Base-by-base conservation (phyloP, 345 rosid genomes). In the Ceriops decandra region DNA sequence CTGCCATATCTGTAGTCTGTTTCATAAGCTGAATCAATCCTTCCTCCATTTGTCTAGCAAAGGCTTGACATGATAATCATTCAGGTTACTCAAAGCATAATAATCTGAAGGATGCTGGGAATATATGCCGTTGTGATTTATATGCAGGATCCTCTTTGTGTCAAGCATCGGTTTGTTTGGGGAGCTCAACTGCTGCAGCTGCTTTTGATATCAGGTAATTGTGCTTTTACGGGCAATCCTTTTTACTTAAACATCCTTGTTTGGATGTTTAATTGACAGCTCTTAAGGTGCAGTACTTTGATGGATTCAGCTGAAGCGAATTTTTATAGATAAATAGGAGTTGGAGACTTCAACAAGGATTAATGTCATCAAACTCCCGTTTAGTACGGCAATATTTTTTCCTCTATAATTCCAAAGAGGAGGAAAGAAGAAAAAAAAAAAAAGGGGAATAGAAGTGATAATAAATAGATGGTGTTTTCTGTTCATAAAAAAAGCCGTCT, bases 111-210 rank as follows among this genome's bases (percentile, higher is more conserved):
- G 63, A 71, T 77, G 63, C 32, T 49, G 76, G 64, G 57, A 69
- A 66, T 74, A 67, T 64, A 26, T 68, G 67, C 53, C 78, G 65
- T 60, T 71, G 68, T 80, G 85, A 63, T 77, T 75, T 73, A 64
- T 36, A 61, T 79, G 85, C 85, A 84, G 88, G 83, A 66, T 51
- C 16, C 42, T 53, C 21, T 27, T 60, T 60, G 33, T 22, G 71
- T 42, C 58, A 64, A 65, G 74, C 72, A 64, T 61, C 72, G 28
- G 6, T 62, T 62, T 68, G 27, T 64, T 64, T 52, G 80, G 57
- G 75, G 76, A 74, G 67, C 58, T 54, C 68, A 66, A 63, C 24
- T 53, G 64, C 73, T 53, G 77, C 73, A 32, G 75, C 75, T 52
- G 75, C 66, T 56, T 63, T 67, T 67, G 68, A 32, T 30, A 51